These are phyloP conservation scores for Aureobasidium lini DNA, from an alignment of 2,329 filamentous ascomycete species.

Conservation along the genomic window DNA sequence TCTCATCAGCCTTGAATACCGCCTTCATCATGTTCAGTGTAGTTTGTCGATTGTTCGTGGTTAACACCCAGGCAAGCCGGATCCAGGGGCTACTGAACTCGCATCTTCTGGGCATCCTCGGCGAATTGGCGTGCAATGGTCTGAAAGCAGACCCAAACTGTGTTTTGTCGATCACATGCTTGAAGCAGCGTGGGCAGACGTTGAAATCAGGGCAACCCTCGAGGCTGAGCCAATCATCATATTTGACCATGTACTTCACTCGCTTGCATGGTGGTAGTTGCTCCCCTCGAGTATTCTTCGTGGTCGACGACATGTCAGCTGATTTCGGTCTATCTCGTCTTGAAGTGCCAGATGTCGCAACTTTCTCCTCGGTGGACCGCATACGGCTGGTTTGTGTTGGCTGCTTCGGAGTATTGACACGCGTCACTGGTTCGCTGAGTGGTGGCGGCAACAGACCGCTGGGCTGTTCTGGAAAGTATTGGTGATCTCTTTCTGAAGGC, in stretches of 20 bases:
- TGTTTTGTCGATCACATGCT: conserved; percentile 59
- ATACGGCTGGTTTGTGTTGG: conserved; percentile 1
- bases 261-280: conserved; percentile 61
- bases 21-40: conserved; percentile 63
- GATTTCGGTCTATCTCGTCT: neutral
- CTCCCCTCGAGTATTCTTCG: conserved; percentile 19
- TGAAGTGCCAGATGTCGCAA: neutral
- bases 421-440: conserved; percentile 13
- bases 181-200: conserved; percentile 76
- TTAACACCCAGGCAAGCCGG: conserved; percentile 75
- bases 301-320: conserved; percentile 25
- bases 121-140: conserved; percentile 46
- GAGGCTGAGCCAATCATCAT: conserved; percentile 75
- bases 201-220: conserved; percentile 63
- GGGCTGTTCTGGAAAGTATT: conserved; percentile 24
- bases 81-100: conserved; percentile 79
- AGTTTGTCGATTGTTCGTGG: conserved; percentile 58
- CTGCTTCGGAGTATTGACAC: conserved; percentile 8
- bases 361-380: neutral
- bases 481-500: conserved; percentile 37
- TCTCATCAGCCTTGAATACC: conserved; percentile 56
- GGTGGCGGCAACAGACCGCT: conserved; percentile 16
- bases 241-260: conserved; percentile 52
- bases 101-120: conserved; percentile 49
- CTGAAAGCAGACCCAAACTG: conserved; percentile 62